Evolutionary conservation across 2,329 filamentous ascomycete species (phyloP).

Genomic region (Ilyonectria mors-panacis): DNA sequence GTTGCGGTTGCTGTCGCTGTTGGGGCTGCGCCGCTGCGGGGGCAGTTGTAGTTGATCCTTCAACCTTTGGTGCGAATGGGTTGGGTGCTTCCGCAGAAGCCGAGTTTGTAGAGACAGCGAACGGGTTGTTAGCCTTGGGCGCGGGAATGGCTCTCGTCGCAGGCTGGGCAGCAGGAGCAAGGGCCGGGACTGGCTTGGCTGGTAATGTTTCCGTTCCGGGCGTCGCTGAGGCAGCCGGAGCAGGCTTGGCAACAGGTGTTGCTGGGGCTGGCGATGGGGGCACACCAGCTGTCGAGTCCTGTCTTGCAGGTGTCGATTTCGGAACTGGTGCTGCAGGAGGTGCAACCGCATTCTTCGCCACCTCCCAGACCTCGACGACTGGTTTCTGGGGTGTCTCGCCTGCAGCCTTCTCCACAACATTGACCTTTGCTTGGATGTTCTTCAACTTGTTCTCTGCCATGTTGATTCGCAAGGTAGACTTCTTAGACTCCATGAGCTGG

Average conservation of each 20-base stretch:
- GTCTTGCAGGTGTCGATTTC: conserved; percentile 45
- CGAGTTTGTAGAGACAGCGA: conserved; percentile 45
- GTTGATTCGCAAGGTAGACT: conserved; percentile 80
- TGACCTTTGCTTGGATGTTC: conserved; percentile 78
- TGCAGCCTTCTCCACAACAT: conserved; percentile 84
- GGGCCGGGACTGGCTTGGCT: conserved; percentile 35
- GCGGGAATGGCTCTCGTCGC: conserved; percentile 41
- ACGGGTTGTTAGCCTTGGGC: conserved; percentile 51
- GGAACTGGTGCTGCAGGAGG: conserved; percentile 45
- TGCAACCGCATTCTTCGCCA: conserved; percentile 72
- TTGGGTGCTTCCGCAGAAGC: conserved; percentile 41
- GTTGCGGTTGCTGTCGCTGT: conserved; percentile 40
- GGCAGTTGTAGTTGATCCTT: conserved; percentile 36
- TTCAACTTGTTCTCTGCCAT: conserved; percentile 81
- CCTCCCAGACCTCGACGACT: conserved; percentile 88
- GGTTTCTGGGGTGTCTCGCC: conserved; percentile 87
- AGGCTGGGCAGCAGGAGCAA: conserved; percentile 35
- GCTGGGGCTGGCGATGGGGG: conserved; percentile 44
- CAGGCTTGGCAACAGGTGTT: conserved; percentile 36
- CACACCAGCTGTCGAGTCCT: conserved; percentile 39
- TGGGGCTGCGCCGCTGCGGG: conserved; percentile 35
- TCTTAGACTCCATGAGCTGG: conserved; percentile 81
- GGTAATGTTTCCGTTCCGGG: conserved; percentile 24
- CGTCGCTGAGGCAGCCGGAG: conserved; percentile 33
- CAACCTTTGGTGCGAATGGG: conserved; percentile 47